Base-by-base conservation (phyloP, 1,139 yeast species). In the Suhomyces panamericanus region DNA sequence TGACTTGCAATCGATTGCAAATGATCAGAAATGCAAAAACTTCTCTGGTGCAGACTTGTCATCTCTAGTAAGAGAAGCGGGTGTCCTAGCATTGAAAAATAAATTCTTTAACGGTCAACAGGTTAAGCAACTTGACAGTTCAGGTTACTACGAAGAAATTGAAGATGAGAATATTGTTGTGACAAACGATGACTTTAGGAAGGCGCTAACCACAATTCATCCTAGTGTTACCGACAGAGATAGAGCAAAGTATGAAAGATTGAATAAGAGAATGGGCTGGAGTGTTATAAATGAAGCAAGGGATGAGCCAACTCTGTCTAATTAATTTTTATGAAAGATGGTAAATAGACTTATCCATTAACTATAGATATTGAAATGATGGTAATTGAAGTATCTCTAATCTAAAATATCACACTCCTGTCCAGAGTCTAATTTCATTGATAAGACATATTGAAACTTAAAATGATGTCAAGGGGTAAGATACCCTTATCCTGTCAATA, bases 31-130 rank as follows among this genome's bases (percentile, higher is more conserved):
- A 53, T 87, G 96, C 67, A 73, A 88, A 49, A 91, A 90, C 68
- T 93, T 89, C 61, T 85, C 96, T 9, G 99, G 99, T 60, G 99
- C 99, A 0, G 99, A 93, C 73, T 73, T 93, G 48, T 90, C 96
- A 0, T 89, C 97, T 1, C 69, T 93, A 47, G 93, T 88, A 0
- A 77, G 96, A 57, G 99, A 93, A 62, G 96, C 99, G 8, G 93
- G 96, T 51, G 95, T 91, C 3, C 67, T 80, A 42, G 96, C 98
- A 0, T 77, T 93, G 63, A 87, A 89, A 62, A 81, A 67, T 64
- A 79, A 80, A 46, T 83, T 88, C 52, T 82, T 84, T 65, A 67
- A 64, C 17, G 68, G 67, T 34, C 77, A 73, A 43, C 69, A 75
- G 35, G 73, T 79, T 31, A 74, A 71, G 49, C 80, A 80, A 46